Conservation (phyloP, 1,139 yeast genomes). For the Williopsis jadinii region DNA sequence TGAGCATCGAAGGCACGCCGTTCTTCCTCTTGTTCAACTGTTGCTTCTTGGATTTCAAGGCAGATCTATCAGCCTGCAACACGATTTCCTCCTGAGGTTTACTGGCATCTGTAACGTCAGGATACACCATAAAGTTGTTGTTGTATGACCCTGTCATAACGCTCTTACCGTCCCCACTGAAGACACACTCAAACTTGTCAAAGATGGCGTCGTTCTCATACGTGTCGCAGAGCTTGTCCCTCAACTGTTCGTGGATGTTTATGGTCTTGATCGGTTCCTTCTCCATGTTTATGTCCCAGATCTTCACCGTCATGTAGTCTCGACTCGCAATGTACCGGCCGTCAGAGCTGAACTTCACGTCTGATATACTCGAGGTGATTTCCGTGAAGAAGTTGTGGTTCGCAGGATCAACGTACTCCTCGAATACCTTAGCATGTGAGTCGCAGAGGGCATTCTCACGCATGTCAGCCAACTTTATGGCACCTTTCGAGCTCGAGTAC, state of each 20-base stretch:
- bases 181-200: slow-evolving; percentile 95
- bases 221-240: slow-evolving; percentile 92
- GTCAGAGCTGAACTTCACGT: slow-evolving; percentile 85
- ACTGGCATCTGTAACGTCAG: slow-evolving; percentile 52
- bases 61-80: slow-evolving; percentile 96
- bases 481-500: slow-evolving; percentile 96
- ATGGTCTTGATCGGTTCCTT: slow-evolving; percentile 90
- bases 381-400: slow-evolving; percentile 96
- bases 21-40: slow-evolving; percentile 21
- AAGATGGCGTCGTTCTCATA: slow-evolving; percentile 98
- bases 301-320: slow-evolving; percentile 94
- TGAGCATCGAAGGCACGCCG: slow-evolving; percentile 28
- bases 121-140: slow-evolving; percentile 95
- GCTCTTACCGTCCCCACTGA: slow-evolving; percentile 87
- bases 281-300: slow-evolving; percentile 99
- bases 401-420: slow-evolving; percentile 88
- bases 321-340: slow-evolving; percentile 94
- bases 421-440: slow-evolving; percentile 80
- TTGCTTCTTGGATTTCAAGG: slow-evolving; percentile 75
- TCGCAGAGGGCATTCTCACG: slow-evolving; percentile 93
- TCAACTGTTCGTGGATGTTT: slow-evolving; percentile 90
- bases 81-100: slow-evolving; percentile 58
- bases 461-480: slow-evolving; percentile 95
- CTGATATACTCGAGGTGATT: slow-evolving; percentile 90
- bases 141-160: slow-evolving; percentile 97